phyloP scores from a whole-genome alignment of 2,329 filamentous ascomycete genomes.

The Xylaria multiplex region DNA sequence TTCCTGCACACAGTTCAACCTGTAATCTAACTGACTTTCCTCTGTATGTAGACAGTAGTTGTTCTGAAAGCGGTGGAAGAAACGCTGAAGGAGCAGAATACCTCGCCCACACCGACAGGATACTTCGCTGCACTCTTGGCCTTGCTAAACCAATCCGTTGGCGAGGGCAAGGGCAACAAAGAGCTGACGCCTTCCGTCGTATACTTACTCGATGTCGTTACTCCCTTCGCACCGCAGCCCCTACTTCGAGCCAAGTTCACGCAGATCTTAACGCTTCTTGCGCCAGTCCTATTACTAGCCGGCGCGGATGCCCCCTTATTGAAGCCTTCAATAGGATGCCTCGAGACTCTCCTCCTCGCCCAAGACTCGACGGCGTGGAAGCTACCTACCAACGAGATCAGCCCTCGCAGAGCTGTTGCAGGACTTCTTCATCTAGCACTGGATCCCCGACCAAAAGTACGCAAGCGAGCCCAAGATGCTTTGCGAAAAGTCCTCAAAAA shows the following conservation, averaged over 20 bases:
- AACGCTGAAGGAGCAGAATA: slow-evolving; percentile 88
- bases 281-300: slow-evolving; percentile 80
- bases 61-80: slow-evolving; percentile 93
- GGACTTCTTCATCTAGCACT: slow-evolving; percentile 86
- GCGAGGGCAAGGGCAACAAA: slow-evolving; percentile 76
- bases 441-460: slow-evolving; percentile 90
- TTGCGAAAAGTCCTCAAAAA: slow-evolving; percentile 83
- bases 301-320: slow-evolving; percentile 89
- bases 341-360: slow-evolving; percentile 89
- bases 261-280: slow-evolving; percentile 87
- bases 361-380: slow-evolving; percentile 92
- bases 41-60: slow-evolving; percentile 73
- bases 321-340: slow-evolving; percentile 87
- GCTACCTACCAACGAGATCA: slow-evolving; percentile 81
- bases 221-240: slow-evolving; percentile 82
- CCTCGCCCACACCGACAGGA: slow-evolving; percentile 83
- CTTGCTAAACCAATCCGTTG: slow-evolving; percentile 81
- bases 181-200: slow-evolving; percentile 87
- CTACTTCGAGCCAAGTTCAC: slow-evolving; percentile 95
- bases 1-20: slow-evolving; percentile 4
- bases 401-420: slow-evolving; percentile 86
- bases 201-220: slow-evolving; percentile 94
- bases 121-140: slow-evolving; percentile 97
- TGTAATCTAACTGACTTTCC: slow-evolving; percentile 31
- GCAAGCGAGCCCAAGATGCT: slow-evolving; percentile 92